Base-by-base conservation (phyloP, 2,329 filamentous ascomycete species). In the Cytospora piceicola region DNA sequence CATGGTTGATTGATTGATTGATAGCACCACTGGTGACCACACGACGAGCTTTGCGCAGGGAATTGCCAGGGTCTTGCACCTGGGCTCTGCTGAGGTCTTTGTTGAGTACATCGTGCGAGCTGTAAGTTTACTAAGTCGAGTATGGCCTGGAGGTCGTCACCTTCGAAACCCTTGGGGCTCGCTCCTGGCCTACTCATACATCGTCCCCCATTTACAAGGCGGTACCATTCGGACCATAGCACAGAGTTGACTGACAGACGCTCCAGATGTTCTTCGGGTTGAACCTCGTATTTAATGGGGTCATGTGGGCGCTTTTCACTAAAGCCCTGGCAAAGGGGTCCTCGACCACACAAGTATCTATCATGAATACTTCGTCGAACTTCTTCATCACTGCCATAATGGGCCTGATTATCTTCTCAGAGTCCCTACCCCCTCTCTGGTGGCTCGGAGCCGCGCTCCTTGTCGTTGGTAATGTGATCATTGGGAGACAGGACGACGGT, bases 241-340 rank as follows among this genome's bases (percentile, higher is more conserved):
- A 27, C 3, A 32, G 8, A 8, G 22, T 46, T 27, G 39, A 29
- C 54, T 68, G 46, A 63, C 59, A 51, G 57, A 20, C n/a, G 14
- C 39, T 36, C 17, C 70, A 92, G 89, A 78, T 84, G 52, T 94
- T 94, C 81, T 94, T 94, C 72, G 84, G 80, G 0, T 82, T 94
- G 15, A 94, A 93, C 72, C 81, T 93, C 54, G 76, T 84, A 60
- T 93, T 93, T 77, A 93, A 93, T 73, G 90, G 86, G 61, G 81
- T 92, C 77, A 94, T 94, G 91, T 94, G 91, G 91, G 88, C 89
- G 0, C 84, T 94, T 57, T 94, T 94, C 79, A 94, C 91, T 8
- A 85, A 87, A 58, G 91, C 91, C 61, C 84, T 94, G n/a, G 87
- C 90, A 0, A 83, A 85, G 22, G 90, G 90, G 17, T 84, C 85